Conservation (phyloP, 352 stramenopile species). For the Hyaloperonospora arabidopsidis region DNA sequence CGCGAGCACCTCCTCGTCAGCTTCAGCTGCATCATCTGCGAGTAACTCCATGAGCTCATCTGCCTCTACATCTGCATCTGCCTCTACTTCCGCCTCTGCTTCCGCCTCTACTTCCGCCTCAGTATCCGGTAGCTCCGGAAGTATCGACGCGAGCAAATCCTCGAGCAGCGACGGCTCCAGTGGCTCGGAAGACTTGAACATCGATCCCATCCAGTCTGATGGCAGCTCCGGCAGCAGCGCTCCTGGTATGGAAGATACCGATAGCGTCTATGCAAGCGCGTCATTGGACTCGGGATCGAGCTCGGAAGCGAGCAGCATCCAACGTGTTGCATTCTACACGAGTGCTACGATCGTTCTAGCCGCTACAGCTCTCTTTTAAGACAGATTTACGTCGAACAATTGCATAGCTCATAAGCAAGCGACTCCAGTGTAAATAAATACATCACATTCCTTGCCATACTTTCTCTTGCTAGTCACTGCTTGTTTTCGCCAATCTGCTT, state of each 20-base stretch:
- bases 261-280: constrained; percentile 1
- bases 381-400: neutral
- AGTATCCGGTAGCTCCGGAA: constrained; percentile 1
- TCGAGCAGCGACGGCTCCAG: constrained; percentile 2
- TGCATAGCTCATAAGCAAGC: constrained; percentile 9
- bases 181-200: constrained; percentile 12
- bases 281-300: constrained; percentile 9
- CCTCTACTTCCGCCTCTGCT: neutral
- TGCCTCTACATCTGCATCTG: neutral
- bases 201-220: constrained; percentile 3
- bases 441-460: neutral
- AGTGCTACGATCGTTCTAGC: constrained; percentile 12
- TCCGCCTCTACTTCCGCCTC: neutral
- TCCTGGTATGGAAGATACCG: neutral
- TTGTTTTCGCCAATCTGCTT: too few species aligned
- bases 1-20: neutral
- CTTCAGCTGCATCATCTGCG: neutral
- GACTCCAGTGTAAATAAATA: neutral
- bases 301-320: constrained; percentile 8
- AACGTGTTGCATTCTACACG: constrained; percentile 13
- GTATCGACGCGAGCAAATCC: constrained; percentile 8
- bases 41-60: neutral
- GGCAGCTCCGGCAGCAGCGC: constrained; percentile 12
- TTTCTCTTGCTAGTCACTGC: too few species aligned
- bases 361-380: constrained; percentile 17